phyloP scores from a whole-genome alignment of 1,139 yeast species.

The Lizanozyma gosingica region DNA sequence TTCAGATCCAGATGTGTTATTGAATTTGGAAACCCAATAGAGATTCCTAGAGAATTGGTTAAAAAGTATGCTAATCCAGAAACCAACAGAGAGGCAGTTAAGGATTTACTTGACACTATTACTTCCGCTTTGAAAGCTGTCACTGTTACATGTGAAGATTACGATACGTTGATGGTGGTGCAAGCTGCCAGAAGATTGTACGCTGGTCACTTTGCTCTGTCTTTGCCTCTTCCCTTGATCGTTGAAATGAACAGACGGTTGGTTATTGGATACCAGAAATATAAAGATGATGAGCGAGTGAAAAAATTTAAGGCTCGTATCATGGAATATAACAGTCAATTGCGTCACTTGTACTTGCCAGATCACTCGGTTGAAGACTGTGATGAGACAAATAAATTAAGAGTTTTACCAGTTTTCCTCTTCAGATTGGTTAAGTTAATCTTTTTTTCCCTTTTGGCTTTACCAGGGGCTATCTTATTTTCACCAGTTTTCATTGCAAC shows the following conservation, averaged over 20 bases:
- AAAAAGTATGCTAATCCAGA: constrained; percentile 55
- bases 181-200: constrained; percentile 92
- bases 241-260: constrained; percentile 87
- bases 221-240: constrained; percentile 71
- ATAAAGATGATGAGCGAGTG: constrained; percentile 63
- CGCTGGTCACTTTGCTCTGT: constrained; percentile 60
- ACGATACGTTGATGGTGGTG: constrained; percentile 82
- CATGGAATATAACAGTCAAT: constrained; percentile 54
- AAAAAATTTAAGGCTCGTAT: constrained; percentile 52
- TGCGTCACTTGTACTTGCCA: constrained; percentile 64
- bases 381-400: constrained; percentile 34
- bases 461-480: constrained; percentile 81
- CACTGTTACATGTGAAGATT: constrained; percentile 87
- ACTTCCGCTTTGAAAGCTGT: constrained; percentile 78
- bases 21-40: constrained; percentile 88
- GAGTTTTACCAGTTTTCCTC: constrained; percentile 38
- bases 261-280: constrained; percentile 69
- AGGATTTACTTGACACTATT: constrained; percentile 57
- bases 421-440: constrained; percentile 47
- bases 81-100: constrained; percentile 65
- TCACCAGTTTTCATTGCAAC: constrained; percentile 84
- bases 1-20: constrained; percentile 91
- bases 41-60: constrained; percentile 55
- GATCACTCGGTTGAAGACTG: constrained; percentile 85
- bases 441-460: constrained; percentile 49